Conservation (phyloP, 2,329 filamentous ascomycete genomes). For the Zasmidium angulare region DNA sequence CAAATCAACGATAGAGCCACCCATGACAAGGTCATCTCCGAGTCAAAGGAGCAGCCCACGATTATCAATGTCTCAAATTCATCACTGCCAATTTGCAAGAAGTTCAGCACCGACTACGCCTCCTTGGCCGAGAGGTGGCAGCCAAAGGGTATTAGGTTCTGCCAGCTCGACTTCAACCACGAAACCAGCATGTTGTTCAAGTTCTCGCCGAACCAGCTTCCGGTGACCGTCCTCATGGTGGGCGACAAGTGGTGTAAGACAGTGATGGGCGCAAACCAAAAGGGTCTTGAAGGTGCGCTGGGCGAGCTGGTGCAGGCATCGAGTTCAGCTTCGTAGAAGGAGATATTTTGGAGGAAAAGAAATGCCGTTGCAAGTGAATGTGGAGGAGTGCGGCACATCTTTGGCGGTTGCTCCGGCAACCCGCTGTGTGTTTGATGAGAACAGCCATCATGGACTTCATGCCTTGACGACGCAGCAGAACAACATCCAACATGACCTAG, state of each 20-base stretch:
- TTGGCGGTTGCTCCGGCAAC: not conserved
- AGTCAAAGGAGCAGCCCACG: constrained; percentile 24
- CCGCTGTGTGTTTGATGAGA: not conserved
- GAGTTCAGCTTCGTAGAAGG: not conserved
- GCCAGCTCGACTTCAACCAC: constrained; percentile 16
- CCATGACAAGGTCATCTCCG: constrained; percentile 23
- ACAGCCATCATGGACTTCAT: not conserved
- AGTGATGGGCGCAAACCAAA: constrained; percentile 19
- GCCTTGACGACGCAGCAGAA: too few species aligned
- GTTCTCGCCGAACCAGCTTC: constrained; percentile 25
- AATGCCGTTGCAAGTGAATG: not conserved
- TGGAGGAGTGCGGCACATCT: not conserved
- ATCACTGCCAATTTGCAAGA: constrained; percentile 19
- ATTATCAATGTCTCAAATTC: constrained; percentile 48
- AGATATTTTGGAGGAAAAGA: not conserved
- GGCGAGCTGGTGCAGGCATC: constrained; percentile 9
- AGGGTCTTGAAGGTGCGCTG: constrained; percentile 11
- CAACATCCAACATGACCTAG: constrained; percentile 4
- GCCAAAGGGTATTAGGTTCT: constrained; percentile 14
- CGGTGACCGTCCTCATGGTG: constrained; percentile 21
- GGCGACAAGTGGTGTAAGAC: constrained; percentile 21
- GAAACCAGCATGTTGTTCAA: constrained; percentile 23
- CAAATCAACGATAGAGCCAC: constrained; percentile 15
- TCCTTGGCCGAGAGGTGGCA: constrained; percentile 11
- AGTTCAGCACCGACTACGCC: constrained; percentile 19